Conservation (phyloP, 1,139 yeast species). For the Suhomyces anneliseae region DNA sequence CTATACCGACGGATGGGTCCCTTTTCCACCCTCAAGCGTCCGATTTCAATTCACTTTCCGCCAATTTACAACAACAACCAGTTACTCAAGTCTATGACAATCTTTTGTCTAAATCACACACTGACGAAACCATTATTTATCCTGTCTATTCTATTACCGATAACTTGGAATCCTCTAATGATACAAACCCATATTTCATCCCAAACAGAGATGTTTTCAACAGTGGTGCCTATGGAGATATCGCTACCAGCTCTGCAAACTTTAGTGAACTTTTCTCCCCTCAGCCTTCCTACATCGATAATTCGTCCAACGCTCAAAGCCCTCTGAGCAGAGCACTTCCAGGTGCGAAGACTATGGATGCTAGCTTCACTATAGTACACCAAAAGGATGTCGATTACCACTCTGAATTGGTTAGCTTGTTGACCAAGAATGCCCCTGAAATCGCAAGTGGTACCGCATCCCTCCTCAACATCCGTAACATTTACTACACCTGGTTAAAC, state of each 20-base stretch:
- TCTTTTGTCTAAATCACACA: slow-evolving; percentile 18
- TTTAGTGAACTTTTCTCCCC: background rate
- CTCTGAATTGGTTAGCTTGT: slow-evolving; percentile 1
- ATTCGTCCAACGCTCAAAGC: background rate
- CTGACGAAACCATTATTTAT: slow-evolving; percentile 33
- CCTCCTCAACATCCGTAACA: slow-evolving; percentile 30
- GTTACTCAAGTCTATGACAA: slow-evolving; percentile 34
- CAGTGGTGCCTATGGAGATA: slow-evolving; percentile 6
- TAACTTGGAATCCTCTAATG: slow-evolving; percentile 1
- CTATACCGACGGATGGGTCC: background rate
- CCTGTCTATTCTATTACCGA: slow-evolving; percentile 37
- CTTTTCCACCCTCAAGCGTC: background rate
- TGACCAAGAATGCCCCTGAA: slow-evolving; percentile 14
- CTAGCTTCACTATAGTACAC: slow-evolving; percentile 1
- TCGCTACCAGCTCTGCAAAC: background rate
- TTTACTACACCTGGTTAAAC: slow-evolving; percentile 38
- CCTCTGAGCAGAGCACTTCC: slow-evolving; percentile 4
- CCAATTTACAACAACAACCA: slow-evolving; percentile 8
- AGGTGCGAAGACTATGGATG: slow-evolving; percentile 8
- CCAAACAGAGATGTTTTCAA: slow-evolving; percentile 11
- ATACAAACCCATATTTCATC: slow-evolving; percentile 6
- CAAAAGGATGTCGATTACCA: slow-evolving; percentile 19
- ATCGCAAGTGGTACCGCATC: slow-evolving; percentile 31
- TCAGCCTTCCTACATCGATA: background rate
- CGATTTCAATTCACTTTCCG: background rate